These are phyloP conservation scores for Aspergillus puulaauensis DNA, from an alignment of 2,329 filamentous ascomycete species.

Conservation along the genomic window DNA sequence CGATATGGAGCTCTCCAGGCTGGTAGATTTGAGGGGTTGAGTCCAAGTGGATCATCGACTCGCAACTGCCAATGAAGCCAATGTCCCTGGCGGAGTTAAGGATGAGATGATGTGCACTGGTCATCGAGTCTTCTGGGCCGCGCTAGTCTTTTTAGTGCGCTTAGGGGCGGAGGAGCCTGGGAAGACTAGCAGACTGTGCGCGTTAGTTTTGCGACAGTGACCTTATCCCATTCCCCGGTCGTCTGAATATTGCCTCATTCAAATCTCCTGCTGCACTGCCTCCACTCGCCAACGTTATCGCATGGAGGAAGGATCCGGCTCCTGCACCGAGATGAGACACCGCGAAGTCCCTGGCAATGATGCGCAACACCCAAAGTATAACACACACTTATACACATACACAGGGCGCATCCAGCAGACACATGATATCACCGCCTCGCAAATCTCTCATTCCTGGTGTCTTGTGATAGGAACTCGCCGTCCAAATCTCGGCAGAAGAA, in stretches of 20 bases:
- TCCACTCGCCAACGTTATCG: not conserved
- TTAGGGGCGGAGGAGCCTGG: not conserved
- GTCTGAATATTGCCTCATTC: conserved; percentile 2
- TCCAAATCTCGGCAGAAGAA: conserved; percentile 13
- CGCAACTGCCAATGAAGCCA: conserved; percentile 18
- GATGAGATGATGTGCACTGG: conserved; percentile 20
- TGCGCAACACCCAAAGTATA: not conserved
- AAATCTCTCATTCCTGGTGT: not conserved
- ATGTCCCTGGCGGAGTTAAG: conserved; percentile 19
- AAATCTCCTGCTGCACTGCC: not conserved
- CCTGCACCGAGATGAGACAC: not conserved
- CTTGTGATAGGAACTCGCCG: conserved; percentile 8
- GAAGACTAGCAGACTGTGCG: not conserved
- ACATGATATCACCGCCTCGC: conserved; percentile 3
- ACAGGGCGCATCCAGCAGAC: not conserved
- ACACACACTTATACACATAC: not conserved
- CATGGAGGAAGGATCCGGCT: not conserved
- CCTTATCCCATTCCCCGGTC: not conserved
- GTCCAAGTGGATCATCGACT: conserved; percentile 15
- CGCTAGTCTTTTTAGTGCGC: conserved; percentile 5
- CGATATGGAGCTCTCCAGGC: not conserved
- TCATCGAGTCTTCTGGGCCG: conserved; percentile 17
- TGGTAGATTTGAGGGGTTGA: conserved; percentile 20
- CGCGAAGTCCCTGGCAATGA: not conserved
- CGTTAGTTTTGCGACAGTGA: not conserved